Evolutionary conservation across 2,329 filamentous ascomycete genomes (phyloP).

Genomic region (Penicillium sp.): DNA sequence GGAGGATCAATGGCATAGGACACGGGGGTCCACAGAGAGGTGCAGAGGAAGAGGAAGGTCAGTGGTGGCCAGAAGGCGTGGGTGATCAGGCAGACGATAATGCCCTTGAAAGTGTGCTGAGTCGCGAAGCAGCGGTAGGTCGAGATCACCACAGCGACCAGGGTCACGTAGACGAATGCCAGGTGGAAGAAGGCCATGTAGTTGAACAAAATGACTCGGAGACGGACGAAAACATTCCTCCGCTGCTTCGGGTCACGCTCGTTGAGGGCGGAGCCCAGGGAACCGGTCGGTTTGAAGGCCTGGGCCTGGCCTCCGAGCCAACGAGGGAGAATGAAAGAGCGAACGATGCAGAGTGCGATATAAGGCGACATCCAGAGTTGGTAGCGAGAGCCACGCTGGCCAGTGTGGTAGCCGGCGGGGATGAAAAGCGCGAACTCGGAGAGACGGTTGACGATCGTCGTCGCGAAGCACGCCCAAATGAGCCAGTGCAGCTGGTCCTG

Average conservation of each 20-base stretch:
- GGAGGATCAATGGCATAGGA: conserved; percentile 60
- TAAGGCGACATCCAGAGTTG: conserved; percentile 62
- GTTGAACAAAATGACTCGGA: conserved; percentile 54
- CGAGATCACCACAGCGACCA: conserved; percentile 49
- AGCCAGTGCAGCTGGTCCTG: conserved; percentile 56
- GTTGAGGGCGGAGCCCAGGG: conserved; percentile 53
- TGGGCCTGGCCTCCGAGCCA: conserved; percentile 58
- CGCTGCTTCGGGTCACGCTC: conserved; percentile 50
- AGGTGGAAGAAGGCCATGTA: conserved; percentile 56
- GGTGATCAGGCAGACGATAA: conserved; percentile 53
- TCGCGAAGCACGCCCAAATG: conserved; percentile 53
- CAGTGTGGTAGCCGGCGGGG: conserved; percentile 57
- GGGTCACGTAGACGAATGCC: conserved; percentile 51
- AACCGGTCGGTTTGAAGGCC: conserved; percentile 60
- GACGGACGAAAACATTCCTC: conserved; percentile 47
- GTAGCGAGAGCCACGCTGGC: conserved; percentile 53
- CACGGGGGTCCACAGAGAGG: conserved; percentile 56
- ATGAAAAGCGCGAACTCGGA: conserved; percentile 57
- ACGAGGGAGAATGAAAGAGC: conserved; percentile 54
- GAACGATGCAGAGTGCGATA: conserved; percentile 55
- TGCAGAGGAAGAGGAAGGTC: conserved; percentile 54
- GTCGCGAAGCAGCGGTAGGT: conserved; percentile 50
- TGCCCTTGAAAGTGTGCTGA: conserved; percentile 36
- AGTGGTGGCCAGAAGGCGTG: conserved; percentile 61
- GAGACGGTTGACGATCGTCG: conserved; percentile 50